These are phyloP conservation scores for Sporothrix phasma DNA, from an alignment of 2,329 filamentous ascomycete species.

Conservation along the genomic window DNA sequence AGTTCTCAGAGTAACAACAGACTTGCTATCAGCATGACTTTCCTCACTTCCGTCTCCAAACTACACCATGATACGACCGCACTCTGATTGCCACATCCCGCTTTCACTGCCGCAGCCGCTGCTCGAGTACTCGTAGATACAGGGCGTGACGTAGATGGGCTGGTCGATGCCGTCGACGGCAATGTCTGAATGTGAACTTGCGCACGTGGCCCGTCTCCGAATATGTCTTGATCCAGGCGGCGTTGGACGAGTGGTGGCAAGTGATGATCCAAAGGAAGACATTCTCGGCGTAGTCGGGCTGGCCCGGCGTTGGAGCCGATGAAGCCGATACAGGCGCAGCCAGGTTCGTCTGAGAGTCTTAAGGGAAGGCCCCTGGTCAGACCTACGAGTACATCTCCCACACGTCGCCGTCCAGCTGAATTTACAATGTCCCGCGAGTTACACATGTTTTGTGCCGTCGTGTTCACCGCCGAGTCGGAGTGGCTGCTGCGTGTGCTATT, in stretches of 20 bases:
- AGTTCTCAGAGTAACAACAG: too few relatives aligned
- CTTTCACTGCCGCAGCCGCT: slow-evolving; percentile 28
- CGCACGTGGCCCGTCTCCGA: slow-evolving; percentile 31
- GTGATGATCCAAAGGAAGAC: slow-evolving; percentile 30
- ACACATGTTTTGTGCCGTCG: slow-evolving; percentile 41
- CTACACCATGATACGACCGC: too few relatives aligned
- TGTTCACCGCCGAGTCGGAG: slow-evolving; percentile 38
- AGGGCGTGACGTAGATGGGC: slow-evolving; percentile 38
- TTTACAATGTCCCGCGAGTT: slow-evolving; percentile 38
- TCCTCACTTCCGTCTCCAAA: not conserved
- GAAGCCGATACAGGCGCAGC: slow-evolving; percentile 30
- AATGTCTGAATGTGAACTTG: slow-evolving; percentile 37
- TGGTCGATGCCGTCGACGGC: slow-evolving; percentile 35
- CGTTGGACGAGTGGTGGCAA: slow-evolving; percentile 31
- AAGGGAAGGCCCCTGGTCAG: too few relatives aligned
- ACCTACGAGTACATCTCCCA: slow-evolving; percentile 27
- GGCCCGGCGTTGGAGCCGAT: slow-evolving; percentile 27
- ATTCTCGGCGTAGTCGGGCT: slow-evolving; percentile 30
- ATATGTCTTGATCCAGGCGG: slow-evolving; percentile 36
- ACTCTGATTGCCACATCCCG: not conserved
- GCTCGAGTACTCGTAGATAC: slow-evolving; percentile 35
- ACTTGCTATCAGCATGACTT: too few relatives aligned
- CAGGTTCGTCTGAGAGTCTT: slow-evolving; percentile 26
- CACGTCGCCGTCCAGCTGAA: slow-evolving; percentile 36
- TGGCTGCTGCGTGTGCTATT: slow-evolving; percentile 38